Evolutionary conservation across 2,329 filamentous ascomycete species (phyloP).

Genomic region (Teratosphaeria viscida): DNA sequence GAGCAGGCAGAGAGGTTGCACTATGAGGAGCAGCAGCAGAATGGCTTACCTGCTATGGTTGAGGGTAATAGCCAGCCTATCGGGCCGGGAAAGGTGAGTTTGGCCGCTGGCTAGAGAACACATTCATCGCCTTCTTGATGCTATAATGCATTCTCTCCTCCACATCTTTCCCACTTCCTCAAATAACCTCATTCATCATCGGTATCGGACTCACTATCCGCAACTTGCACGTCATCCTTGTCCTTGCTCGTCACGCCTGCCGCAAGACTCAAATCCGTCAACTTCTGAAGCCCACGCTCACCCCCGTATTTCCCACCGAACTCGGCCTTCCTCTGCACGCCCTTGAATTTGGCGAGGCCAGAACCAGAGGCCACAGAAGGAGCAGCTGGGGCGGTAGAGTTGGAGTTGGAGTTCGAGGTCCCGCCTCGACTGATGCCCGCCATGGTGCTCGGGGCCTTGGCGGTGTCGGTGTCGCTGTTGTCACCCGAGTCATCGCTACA

Average conservation of each 20-base stretch:
- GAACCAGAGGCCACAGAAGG: background rate
- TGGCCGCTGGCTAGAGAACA: background rate
- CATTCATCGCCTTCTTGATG: background rate
- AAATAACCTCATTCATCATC: background rate
- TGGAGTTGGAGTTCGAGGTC: background rate
- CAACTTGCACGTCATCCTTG: background rate
- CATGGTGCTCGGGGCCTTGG: slow-evolving; percentile 1
- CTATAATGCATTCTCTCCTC: background rate
- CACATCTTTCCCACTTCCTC: background rate
- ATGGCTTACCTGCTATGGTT: background rate
- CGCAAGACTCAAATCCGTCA: background rate
- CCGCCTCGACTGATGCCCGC: background rate
- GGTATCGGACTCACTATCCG: background rate
- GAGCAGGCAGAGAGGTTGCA: slow-evolving; percentile 60
- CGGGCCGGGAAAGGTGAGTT: background rate
- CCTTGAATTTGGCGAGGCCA: background rate
- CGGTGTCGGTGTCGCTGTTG: slow-evolving; percentile 2
- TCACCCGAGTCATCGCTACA: slow-evolving; percentile 1
- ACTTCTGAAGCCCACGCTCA: background rate
- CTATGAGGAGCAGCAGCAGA: background rate
- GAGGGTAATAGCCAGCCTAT: background rate
- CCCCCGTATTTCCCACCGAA: background rate
- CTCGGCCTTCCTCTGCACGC: background rate
- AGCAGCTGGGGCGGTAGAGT: background rate
- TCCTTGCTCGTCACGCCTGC: background rate